Evolutionary conservation across 805 yeast species (phyloP).

Genomic region (Millerago galiae): DNA sequence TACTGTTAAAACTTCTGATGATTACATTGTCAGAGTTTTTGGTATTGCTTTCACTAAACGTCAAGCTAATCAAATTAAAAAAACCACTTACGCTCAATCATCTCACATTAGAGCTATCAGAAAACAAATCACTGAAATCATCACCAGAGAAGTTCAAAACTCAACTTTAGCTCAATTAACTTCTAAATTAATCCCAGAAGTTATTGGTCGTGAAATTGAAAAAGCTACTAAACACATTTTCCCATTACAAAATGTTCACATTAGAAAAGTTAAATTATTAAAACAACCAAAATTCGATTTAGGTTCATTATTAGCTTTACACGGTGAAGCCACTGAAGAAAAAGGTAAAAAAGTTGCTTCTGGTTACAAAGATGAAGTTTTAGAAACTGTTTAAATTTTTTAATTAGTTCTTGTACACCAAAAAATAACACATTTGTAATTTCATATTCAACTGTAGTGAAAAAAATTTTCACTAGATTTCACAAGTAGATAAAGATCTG

Average conservation of each 20-base stretch:
- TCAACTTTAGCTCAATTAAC: slow-evolving; percentile 95
- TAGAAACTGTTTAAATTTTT: slow-evolving; percentile 79
- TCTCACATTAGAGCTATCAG: slow-evolving; percentile 96
- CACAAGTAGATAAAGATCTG: too few relatives aligned
- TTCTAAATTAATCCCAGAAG: slow-evolving; percentile 96
- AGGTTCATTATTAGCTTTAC: slow-evolving; percentile 92
- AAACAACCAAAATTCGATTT: slow-evolving; percentile 98
- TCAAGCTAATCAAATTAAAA: slow-evolving; percentile 94
- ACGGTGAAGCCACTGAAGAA: slow-evolving; percentile 95
- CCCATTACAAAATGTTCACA: slow-evolving; percentile 98
- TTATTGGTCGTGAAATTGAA: slow-evolving; percentile 97
- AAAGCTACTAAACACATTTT: slow-evolving; percentile 90
- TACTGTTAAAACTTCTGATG: slow-evolving; percentile 96
- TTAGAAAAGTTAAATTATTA: slow-evolving; percentile 97
- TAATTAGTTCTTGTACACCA: slow-evolving; percentile 11
- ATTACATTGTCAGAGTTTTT: slow-evolving; percentile 92
- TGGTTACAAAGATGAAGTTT: slow-evolving; percentile 98
- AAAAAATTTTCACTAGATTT: too few relatives aligned
- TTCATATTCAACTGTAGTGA: background rate
- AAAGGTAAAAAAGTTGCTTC: slow-evolving; percentile 94
- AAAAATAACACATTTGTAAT: slow-evolving; percentile 12
- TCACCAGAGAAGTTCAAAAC: slow-evolving; percentile 93
- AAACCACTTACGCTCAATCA: slow-evolving; percentile 96
- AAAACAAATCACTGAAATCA: slow-evolving; percentile 93
- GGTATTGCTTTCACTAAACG: slow-evolving; percentile 99